These are phyloP conservation scores for Phytophthora meadii DNA, from an alignment of 352 stramenopile genomes.

Conservation along the genomic window DNA sequence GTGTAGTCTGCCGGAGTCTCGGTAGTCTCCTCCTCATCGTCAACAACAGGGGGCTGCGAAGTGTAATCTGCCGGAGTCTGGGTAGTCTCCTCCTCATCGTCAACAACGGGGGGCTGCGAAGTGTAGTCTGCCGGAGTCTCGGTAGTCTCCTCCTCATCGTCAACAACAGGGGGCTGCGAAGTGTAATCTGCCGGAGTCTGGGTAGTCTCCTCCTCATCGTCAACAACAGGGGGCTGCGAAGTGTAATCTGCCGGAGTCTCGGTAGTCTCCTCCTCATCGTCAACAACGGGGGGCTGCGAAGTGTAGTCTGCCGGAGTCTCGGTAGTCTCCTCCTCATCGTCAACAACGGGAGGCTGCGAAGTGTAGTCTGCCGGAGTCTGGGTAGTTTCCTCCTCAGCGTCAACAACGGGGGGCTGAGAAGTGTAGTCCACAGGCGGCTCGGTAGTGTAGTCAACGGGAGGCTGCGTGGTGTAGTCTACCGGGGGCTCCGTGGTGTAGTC, in stretches of 20 bases:
- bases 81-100: too few species aligned
- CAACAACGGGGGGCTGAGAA: not conserved
- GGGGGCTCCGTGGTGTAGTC: too few species aligned
- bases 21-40: too few species aligned
- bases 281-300: not conserved
- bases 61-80: too few species aligned
- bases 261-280: not conserved
- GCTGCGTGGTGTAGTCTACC: too few species aligned
- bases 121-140: too few species aligned
- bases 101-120: too few species aligned
- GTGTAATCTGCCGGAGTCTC: not conserved
- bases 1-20: too few species aligned
- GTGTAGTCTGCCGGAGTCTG: not conserved
- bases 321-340: not conserved
- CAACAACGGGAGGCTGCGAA: not conserved
- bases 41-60: too few species aligned
- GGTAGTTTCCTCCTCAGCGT: not conserved
- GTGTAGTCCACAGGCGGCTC: too few species aligned
- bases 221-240: not conserved
- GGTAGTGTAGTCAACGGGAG: too few species aligned
- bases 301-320: not conserved
- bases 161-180: not conserved
- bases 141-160: too few species aligned
- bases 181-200: not conserved
- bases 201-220: not conserved